Conservation (phyloP, 2,329 filamentous ascomycete genomes). For the Gnomoniopsis sp. region DNA sequence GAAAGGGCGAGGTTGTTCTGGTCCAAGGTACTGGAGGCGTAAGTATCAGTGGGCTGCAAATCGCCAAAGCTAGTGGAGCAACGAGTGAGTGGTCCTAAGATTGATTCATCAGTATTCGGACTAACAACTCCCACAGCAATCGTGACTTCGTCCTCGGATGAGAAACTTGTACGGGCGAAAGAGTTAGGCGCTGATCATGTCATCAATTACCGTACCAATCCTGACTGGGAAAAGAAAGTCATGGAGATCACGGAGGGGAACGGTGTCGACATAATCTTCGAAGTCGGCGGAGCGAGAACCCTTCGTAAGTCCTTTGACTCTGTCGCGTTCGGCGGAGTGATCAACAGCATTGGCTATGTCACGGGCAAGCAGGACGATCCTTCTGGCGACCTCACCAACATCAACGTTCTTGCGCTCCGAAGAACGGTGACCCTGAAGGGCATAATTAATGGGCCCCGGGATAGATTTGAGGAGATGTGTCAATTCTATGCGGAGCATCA, state of each 20-base stretch:
- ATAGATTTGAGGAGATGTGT: constrained; percentile 32
- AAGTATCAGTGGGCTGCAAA: constrained; percentile 47
- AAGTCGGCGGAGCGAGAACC: constrained; percentile 51
- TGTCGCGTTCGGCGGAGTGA: constrained; percentile 51
- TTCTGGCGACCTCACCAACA: constrained; percentile 46
- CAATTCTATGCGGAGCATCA: constrained; percentile 31
- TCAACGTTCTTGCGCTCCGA: constrained; percentile 44
- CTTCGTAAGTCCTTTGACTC: constrained; percentile 50
- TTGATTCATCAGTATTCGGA: constrained; percentile 25
- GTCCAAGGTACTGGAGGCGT: constrained; percentile 56
- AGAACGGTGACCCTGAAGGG: constrained; percentile 39
- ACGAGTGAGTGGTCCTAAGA: constrained; percentile 34
- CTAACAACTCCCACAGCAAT: constrained; percentile 46
- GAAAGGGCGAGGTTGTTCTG: constrained; percentile 42
- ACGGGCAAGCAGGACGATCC: constrained; percentile 45
- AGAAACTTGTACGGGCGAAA: constrained; percentile 44
- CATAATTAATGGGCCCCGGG: constrained; percentile 56
- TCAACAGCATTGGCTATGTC: constrained; percentile 41
- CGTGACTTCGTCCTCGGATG: constrained; percentile 52
- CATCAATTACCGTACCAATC: constrained; percentile 53
- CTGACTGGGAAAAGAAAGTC: constrained; percentile 48
- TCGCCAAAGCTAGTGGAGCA: constrained; percentile 49
- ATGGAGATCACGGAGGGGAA: constrained; percentile 39
- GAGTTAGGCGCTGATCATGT: constrained; percentile 47
- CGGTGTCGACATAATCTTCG: constrained; percentile 54